Base-by-base conservation (phyloP, 345 rosid species). In the Capsella bursapastoris region DNA sequence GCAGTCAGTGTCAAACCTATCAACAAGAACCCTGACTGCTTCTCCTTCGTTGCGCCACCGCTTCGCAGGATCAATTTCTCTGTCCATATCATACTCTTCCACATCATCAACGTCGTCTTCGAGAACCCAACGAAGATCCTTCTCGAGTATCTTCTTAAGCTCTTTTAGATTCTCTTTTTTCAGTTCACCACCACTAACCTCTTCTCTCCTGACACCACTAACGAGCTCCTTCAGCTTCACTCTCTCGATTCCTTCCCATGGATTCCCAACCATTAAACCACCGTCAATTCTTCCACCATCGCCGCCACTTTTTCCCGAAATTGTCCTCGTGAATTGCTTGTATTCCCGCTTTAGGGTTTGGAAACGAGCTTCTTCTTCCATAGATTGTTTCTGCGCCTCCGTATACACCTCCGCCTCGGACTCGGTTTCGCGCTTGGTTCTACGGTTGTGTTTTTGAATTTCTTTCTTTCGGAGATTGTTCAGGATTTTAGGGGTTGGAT, bases 191-290 rank as follows among this genome's bases (percentile, higher is more conserved):
- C 85, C 89, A 66, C 57, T 57, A 9, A 76, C 80, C 66, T 84
- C 95, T 51, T 78, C 78, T 57, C 80, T 75, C 14, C 76, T 16
- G 0, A 76, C 85, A 51, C 60, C 83, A 25, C 82, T 55, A 0
- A 88, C 89, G 18, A 86, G 81, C 81, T 90, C 95, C 64, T 77
- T 81, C 74, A 91, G 43, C 59, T 75, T 79, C 68, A 83, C 83
- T 64, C 60, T 85, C 82, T 88, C 95, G 16, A 90, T 81, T 68
- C 90, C 83, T 79, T 94, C 97, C 98, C 98, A 94, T 5, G 97
- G 98, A 80, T 81, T 85, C 58, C 97, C 97, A 38, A 84, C 85
- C 72, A 86, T 62, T 68, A 76, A 72, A 38, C 62, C 56, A 47
- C 66, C 38, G 32, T 57, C 66, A 1, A 28, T 35, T 22, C 37